These are phyloP conservation scores for Pythium dissimile DNA, from an alignment of 352 stramenopile species.

Conservation along the genomic window DNA sequence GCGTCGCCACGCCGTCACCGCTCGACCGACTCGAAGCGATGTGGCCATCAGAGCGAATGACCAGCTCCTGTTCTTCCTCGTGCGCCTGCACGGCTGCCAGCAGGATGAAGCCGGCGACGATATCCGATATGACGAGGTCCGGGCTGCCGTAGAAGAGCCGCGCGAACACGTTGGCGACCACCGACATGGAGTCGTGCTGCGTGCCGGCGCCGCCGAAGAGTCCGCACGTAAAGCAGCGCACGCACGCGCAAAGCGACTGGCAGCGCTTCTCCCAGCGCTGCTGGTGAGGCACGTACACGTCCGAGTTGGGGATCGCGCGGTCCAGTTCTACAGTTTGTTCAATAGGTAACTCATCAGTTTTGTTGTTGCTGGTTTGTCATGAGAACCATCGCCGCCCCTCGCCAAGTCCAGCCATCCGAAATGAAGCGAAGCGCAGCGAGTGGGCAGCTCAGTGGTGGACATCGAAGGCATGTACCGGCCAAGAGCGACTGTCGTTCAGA, in stretches of 20 bases:
- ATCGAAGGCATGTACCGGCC: constrained; percentile 45
- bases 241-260: constrained; percentile 66
- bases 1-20: constrained; percentile 34
- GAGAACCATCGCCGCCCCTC: not conserved
- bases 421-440: constrained; percentile 1
- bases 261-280: constrained; percentile 75
- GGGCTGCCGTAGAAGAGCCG: constrained; percentile 85
- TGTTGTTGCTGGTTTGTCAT: too few relatives aligned
- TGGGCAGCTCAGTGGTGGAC: constrained; percentile 1
- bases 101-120: constrained; percentile 81
- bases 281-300: constrained; percentile 81
- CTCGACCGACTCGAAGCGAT: not conserved
- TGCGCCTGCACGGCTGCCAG: constrained; percentile 78
- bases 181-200: constrained; percentile 84
- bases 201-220: constrained; percentile 84
- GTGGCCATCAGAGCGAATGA: constrained; percentile 14
- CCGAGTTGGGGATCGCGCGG: constrained; percentile 57
- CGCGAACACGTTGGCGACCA: constrained; percentile 82
- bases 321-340: constrained; percentile 54
- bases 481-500: constrained; percentile 77
- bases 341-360: too few relatives aligned
- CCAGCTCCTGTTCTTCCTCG: constrained; percentile 43
- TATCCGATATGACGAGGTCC: constrained; percentile 86
- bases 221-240: constrained; percentile 86
- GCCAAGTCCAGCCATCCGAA: constrained; percentile 8